These are phyloP conservation scores for Schizochytrium sp. DNA, from an alignment of 108 stramenopile species.

Conservation along the genomic window DNA sequence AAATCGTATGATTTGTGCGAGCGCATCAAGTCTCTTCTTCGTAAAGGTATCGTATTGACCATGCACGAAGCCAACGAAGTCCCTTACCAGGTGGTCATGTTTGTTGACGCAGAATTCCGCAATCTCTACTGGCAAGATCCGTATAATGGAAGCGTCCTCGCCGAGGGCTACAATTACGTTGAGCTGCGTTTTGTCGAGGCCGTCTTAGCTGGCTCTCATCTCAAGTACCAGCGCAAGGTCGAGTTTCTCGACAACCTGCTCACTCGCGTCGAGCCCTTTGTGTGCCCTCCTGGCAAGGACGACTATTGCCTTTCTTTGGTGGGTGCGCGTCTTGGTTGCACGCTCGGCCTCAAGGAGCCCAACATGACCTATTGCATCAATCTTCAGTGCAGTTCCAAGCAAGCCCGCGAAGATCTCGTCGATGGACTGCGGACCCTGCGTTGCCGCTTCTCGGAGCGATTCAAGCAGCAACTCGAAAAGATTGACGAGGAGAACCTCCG, in stretches of 20 bases:
- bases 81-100: neutral
- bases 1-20: neutral
- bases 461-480: neutral
- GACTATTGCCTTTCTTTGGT: neutral
- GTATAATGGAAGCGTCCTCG: neutral
- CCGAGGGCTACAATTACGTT: neutral
- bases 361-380: neutral
- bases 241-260: neutral
- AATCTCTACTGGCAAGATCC: constrained; percentile 1
- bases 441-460: neutral
- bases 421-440: neutral
- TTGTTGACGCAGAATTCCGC: neutral
- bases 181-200: neutral
- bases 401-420: neutral
- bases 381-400: neutral
- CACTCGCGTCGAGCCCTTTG: neutral
- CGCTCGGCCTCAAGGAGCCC: neutral
- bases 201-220: neutral
- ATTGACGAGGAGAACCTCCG: neutral
- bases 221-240: neutral
- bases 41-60: neutral
- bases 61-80: neutral
- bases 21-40: neutral
- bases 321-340: neutral
- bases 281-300: neutral